Evolutionary conservation across 1,284 basidiomycete genomes (phyloP).

Genomic region (Cerioporus squamosus): DNA sequence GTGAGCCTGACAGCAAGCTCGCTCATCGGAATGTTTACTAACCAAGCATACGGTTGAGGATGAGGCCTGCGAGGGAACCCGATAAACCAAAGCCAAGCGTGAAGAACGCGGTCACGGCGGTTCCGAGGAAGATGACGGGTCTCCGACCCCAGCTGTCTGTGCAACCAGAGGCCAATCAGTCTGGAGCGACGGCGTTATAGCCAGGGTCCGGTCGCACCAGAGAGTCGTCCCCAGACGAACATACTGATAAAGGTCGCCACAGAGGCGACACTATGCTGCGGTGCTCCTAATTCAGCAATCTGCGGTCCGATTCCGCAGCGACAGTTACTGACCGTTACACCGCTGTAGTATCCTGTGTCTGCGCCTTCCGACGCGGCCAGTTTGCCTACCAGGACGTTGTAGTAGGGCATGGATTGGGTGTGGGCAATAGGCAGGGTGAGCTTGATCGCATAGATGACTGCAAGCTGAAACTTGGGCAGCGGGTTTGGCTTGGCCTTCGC

Average conservation of each 20-base stretch:
- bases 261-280: conserved; percentile 33
- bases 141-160: conserved; percentile 64
- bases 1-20: neutral
- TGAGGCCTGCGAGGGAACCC: conserved; percentile 46
- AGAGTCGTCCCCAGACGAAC: conserved; percentile 39
- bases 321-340: conserved; percentile 30
- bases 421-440: conserved; percentile 33
- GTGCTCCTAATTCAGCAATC: neutral
- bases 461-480: conserved; percentile 35
- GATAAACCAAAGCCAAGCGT: conserved; percentile 61
- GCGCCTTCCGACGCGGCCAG: conserved; percentile 34
- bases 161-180: neutral
- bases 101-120: conserved; percentile 50
- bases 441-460: conserved; percentile 36
- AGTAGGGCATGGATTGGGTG: conserved; percentile 39
- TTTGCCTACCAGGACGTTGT: conserved; percentile 40
- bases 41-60: conserved; percentile 50
- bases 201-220: conserved; percentile 26
- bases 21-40: neutral
- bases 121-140: conserved; percentile 61
- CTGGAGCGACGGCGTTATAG: neutral
- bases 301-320: neutral
- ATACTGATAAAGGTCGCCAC: conserved; percentile 39
- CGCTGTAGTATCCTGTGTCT: conserved; percentile 39
- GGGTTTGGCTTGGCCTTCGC: conserved; percentile 21